These are phyloP conservation scores for Acanthamoeba healyi DNA, from an alignment of 208 protist genomes.

Conservation along the genomic window DNA sequence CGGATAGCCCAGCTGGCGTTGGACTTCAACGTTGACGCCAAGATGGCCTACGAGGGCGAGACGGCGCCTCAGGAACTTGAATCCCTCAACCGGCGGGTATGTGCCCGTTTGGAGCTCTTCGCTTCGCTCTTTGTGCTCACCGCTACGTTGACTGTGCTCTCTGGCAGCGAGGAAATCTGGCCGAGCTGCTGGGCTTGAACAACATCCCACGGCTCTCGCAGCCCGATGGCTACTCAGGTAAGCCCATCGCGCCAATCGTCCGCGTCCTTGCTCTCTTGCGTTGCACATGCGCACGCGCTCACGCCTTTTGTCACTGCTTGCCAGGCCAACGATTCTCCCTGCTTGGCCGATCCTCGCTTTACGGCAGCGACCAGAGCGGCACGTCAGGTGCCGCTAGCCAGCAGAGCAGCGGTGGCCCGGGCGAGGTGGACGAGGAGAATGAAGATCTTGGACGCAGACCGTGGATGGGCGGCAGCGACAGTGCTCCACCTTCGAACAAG, in stretches of 20 bases:
- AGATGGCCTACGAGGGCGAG: neutral
- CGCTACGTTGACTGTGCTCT: too few species aligned
- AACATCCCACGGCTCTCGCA: neutral
- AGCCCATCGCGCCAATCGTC: too few species aligned
- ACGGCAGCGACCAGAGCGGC: neutral
- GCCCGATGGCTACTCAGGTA: neutral
- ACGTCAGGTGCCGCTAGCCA: neutral
- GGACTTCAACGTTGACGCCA: conserved; percentile 10
- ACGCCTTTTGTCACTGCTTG: neutral
- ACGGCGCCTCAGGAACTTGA: neutral
- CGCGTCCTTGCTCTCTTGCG: too few species aligned
- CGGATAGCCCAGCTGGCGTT: neutral
- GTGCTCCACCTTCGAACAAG: neutral
- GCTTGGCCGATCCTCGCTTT: neutral
- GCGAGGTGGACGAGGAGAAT: neutral
- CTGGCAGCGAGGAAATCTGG: neutral
- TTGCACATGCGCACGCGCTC: too few species aligned
- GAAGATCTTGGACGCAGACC: neutral
- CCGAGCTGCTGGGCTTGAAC: neutral
- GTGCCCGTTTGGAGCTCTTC: neutral
- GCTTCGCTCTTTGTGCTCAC: neutral
- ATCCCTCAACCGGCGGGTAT: neutral
- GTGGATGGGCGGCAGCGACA: neutral
- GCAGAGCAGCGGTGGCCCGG: conserved; percentile 1
- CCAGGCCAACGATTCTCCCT: neutral